These are phyloP conservation scores for Penicillium roqueforti DNA, from an alignment of 495 filamentous ascomycete species.

Conservation along the genomic window DNA sequence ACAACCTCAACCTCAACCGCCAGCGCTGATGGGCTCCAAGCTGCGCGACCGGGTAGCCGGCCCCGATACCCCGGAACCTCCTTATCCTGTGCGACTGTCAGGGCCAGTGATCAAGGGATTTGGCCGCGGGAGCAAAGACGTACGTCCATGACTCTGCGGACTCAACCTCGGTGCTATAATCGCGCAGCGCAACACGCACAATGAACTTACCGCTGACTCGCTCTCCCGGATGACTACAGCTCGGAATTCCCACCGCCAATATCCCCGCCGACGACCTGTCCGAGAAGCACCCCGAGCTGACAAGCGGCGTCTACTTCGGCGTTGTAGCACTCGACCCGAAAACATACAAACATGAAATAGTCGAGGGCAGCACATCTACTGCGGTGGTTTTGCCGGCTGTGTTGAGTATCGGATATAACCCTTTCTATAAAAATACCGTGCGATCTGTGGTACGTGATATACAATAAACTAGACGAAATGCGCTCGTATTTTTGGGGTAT, in stretches of 20 bases:
- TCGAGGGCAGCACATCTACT: slow-evolving; percentile 3
- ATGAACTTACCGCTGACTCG: slow-evolving; percentile 2
- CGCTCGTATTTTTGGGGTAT: background rate
- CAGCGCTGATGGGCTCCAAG: no score
- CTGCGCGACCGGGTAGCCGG: slow-evolving; percentile 64
- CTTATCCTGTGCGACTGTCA: slow-evolving; percentile 76
- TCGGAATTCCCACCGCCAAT: slow-evolving; percentile 96
- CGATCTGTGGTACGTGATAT: slow-evolving; percentile 56
- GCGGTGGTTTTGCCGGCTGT: slow-evolving; percentile 75
- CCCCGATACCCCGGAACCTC: slow-evolving; percentile 59
- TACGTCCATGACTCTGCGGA: slow-evolving; percentile 22
- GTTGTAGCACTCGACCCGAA: slow-evolving; percentile 63
- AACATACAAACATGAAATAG: slow-evolving; percentile 12
- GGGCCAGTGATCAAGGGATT: slow-evolving; percentile 90
- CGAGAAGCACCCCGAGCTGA: slow-evolving; percentile 60
- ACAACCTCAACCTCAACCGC: no score
- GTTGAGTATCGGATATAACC: slow-evolving; percentile 94
- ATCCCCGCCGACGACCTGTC: slow-evolving; percentile 76
- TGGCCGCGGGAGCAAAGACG: slow-evolving; percentile 86
- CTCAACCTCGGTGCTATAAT: background rate
- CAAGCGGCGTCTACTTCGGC: slow-evolving; percentile 87
- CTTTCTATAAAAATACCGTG: slow-evolving; percentile 84
- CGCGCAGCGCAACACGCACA: background rate
- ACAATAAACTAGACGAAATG: background rate
- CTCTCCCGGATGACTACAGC: slow-evolving; percentile 35